A percentile compares a stretch with the other conserved stretches of the same genome.
phyloP scores from a whole-genome alignment of 768 basidiomycete species.

The Termitomyces sp. region DNA sequence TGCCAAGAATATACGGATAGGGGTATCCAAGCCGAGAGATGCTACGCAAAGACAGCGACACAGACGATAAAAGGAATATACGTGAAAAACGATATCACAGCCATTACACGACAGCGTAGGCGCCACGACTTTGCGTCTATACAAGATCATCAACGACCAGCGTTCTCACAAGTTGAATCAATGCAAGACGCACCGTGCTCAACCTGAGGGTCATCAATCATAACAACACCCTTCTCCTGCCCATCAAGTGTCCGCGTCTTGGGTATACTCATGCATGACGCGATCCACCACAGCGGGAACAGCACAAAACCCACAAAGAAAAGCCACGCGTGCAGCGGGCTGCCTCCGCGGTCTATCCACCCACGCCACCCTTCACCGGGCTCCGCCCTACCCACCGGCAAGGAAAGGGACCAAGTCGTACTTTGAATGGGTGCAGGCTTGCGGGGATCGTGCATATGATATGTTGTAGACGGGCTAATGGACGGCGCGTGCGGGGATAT shows the following conservation, averaged over 20 bases:
- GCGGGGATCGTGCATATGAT: conserved; percentile 79
- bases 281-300: conserved; percentile 64
- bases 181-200: conserved; percentile 53
- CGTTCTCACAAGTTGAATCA: neutral
- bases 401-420: conserved; percentile 59
- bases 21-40: neutral
- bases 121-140: conserved; percentile 74
- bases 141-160: neutral
- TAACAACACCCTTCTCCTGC: conserved; percentile 61
- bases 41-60: conserved; percentile 53
- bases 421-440: conserved; percentile 52
- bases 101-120: conserved; percentile 69
- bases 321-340: conserved; percentile 68
- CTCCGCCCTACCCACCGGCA: conserved; percentile 30
- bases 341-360: conserved; percentile 45
- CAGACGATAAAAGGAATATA: conserved; percentile 78
- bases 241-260: conserved; percentile 58
- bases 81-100: conserved; percentile 59
- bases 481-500: conserved; percentile 78
- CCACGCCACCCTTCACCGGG: conserved; percentile 25
- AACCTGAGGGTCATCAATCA: conserved; percentile 75
- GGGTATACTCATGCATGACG: conserved; percentile 48
- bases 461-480: conserved; percentile 48
- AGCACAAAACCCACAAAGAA: conserved; percentile 71
- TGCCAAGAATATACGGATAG: neutral